Evolutionary conservation across 768 basidiomycete genomes (phyloP).

Genomic region (Suillus weaverae): DNA sequence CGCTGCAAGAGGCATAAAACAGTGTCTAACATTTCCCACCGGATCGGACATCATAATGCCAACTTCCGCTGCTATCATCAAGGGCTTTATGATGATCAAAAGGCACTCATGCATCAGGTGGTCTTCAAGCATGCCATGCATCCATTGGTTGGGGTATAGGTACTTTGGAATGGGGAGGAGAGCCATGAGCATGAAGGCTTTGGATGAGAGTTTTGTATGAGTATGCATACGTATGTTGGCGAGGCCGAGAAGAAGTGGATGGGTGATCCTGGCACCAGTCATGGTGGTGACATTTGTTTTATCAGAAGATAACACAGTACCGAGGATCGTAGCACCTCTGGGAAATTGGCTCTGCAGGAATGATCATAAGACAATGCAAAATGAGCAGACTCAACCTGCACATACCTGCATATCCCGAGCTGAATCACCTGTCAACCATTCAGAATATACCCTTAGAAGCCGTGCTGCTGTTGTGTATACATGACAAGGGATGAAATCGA

Average conservation of each 20-base stretch:
- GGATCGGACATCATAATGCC: conserved; percentile 23
- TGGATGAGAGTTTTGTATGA: conserved; percentile 27
- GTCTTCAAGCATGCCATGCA: conserved; percentile 21
- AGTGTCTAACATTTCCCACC: conserved; percentile 14
- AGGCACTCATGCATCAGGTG: conserved; percentile 13
- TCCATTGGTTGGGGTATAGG: conserved; percentile 14
- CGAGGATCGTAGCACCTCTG: conserved; percentile 18
- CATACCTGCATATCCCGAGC: too few relatives aligned
- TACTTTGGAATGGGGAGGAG: conserved; percentile 31
- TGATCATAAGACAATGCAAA: too few relatives aligned
- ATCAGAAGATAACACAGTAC: conserved; percentile 30
- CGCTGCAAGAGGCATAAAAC: conserved; percentile 25
- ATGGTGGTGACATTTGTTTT: conserved; percentile 34
- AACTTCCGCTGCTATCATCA: conserved; percentile 17
- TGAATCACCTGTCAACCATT: too few relatives aligned
- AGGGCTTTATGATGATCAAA: conserved; percentile 15
- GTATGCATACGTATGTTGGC: conserved; percentile 31
- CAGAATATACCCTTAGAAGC: too few relatives aligned
- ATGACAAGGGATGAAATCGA: too few relatives aligned
- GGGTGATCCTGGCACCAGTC: conserved; percentile 28
- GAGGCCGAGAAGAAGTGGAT: conserved; percentile 32
- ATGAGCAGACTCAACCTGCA: too few relatives aligned
- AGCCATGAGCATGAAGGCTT: conserved; percentile 26
- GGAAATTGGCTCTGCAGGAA: conserved; percentile 16
- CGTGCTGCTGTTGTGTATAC: too few relatives aligned